These are phyloP conservation scores for Salix suchowensis DNA, from an alignment of 345 rosid species.

Conservation along the genomic window DNA sequence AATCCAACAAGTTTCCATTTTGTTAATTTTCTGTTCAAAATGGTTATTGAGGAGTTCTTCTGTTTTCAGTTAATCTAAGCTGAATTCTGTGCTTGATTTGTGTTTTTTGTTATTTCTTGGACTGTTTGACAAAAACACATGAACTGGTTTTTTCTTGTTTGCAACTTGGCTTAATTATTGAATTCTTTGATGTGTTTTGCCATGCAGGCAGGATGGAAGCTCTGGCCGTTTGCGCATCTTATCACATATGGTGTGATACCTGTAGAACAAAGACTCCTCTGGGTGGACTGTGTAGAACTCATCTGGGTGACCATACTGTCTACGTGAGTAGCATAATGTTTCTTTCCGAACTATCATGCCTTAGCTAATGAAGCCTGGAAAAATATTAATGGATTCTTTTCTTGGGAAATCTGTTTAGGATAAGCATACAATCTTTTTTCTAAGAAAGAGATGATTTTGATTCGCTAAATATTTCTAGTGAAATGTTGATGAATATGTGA, in stretches of 20 bases:
- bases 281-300: constrained; percentile 97
- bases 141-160: background rate
- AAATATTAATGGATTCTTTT: background rate
- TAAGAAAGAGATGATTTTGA: background rate
- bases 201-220: constrained; percentile 96
- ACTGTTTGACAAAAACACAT: background rate
- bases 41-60: background rate
- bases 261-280: constrained; percentile 86
- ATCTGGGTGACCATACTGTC: constrained; percentile 98
- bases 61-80: background rate
- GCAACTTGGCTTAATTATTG: constrained; percentile 2
- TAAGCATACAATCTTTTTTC: background rate
- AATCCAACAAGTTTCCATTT: background rate
- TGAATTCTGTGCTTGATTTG: background rate
- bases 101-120: background rate
- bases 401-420: background rate
- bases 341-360: background rate
- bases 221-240: constrained; percentile 99
- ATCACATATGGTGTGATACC: constrained; percentile 88
- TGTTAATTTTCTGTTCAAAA: background rate
- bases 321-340: constrained; percentile 52
- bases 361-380: background rate
- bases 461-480: background rate
- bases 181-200: constrained; percentile 13
- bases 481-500: background rate